Conservation (phyloP, 108 stramenopile genomes). For the Schizochytrium sp. region DNA sequence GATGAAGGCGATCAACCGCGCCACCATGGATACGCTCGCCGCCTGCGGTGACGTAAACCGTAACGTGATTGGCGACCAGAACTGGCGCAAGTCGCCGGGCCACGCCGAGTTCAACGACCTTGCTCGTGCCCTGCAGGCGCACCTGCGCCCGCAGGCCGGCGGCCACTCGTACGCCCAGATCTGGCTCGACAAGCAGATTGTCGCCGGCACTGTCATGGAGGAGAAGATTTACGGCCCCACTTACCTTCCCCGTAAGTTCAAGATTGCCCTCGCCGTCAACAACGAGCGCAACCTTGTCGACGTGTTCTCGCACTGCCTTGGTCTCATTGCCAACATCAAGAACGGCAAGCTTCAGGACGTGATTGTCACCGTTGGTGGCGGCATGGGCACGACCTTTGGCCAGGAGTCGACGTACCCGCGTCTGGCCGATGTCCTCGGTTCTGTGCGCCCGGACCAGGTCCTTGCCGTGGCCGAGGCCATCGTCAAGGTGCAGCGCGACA, state of each 20-base stretch:
- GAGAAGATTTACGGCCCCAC: slow-evolving; percentile 92
- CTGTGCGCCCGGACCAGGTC: slow-evolving; percentile 83
- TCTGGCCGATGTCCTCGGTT: slow-evolving; percentile 88
- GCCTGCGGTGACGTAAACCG: slow-evolving; percentile 95
- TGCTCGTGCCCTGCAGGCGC: slow-evolving; percentile 40
- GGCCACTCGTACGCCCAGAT: slow-evolving; percentile 16
- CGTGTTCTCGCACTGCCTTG: slow-evolving; percentile 95
- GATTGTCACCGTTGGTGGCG: slow-evolving; percentile 92
- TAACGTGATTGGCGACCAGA: slow-evolving; percentile 85
- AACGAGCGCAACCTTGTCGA: slow-evolving; percentile 90
- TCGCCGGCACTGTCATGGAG: slow-evolving; percentile 70
- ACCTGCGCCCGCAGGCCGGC: slow-evolving; percentile 55
- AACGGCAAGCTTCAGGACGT: slow-evolving; percentile 64
- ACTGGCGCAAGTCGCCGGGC: slow-evolving; percentile 83
- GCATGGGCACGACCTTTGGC: slow-evolving; percentile 93
- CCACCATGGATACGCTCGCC: slow-evolving; percentile 85
- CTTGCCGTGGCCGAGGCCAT: slow-evolving; percentile 82
- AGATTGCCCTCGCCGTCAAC: slow-evolving; percentile 88
- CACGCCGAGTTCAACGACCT: slow-evolving; percentile 65
- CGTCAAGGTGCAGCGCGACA: slow-evolving; percentile 87
- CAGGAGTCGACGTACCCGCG: slow-evolving; percentile 94
- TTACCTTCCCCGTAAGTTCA: slow-evolving; percentile 95
- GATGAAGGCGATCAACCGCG: slow-evolving; percentile 87
- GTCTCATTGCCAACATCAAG: slow-evolving; percentile 72
- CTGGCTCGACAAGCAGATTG: slow-evolving; percentile 54